A percentile compares a stretch with the other conserved stretches of the same genome.
phyloP scores from a whole-genome alignment of 352 stramenopile species.

The Globisporangium okanoganense region DNA sequence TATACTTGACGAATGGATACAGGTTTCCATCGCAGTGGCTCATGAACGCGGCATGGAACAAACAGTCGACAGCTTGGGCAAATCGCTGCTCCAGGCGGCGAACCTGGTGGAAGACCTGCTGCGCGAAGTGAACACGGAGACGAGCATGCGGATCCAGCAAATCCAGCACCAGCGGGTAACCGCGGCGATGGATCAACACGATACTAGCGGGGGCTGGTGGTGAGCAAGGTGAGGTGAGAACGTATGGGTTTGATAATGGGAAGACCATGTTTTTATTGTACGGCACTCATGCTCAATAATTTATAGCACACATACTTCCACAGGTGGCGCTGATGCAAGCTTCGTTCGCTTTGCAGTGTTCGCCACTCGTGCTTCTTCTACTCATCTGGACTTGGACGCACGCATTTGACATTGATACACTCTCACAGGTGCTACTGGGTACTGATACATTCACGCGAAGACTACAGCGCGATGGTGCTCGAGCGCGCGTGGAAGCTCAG shows the following conservation, averaged over 20 bases:
- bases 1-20: neutral
- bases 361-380: neutral
- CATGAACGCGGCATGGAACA: conserved; percentile 32
- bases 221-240: neutral
- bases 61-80: conserved; percentile 19
- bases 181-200: neutral
- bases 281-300: conserved; percentile 4
- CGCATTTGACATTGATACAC: neutral
- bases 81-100: conserved; percentile 33
- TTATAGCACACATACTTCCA: conserved; percentile 1
- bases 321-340: neutral
- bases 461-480: conserved; percentile 16
- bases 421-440: neutral
- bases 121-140: conserved; percentile 33
- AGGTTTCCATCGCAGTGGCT: conserved; percentile 26
- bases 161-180: conserved; percentile 31
- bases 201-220: neutral
- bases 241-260: neutral
- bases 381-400: neutral
- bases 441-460: neutral
- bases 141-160: conserved; percentile 34
- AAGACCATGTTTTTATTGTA: conserved; percentile 3
- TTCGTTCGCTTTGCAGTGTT: conserved; percentile 9
- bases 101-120: conserved; percentile 33
- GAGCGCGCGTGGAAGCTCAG: conserved; percentile 10